Percentiles rank a stretch among this genome's conserved stretches.
Evolutionary conservation across 2,329 filamentous ascomycete genomes (phyloP).

Genomic region (Sporothrix brunneoviolacea): DNA sequence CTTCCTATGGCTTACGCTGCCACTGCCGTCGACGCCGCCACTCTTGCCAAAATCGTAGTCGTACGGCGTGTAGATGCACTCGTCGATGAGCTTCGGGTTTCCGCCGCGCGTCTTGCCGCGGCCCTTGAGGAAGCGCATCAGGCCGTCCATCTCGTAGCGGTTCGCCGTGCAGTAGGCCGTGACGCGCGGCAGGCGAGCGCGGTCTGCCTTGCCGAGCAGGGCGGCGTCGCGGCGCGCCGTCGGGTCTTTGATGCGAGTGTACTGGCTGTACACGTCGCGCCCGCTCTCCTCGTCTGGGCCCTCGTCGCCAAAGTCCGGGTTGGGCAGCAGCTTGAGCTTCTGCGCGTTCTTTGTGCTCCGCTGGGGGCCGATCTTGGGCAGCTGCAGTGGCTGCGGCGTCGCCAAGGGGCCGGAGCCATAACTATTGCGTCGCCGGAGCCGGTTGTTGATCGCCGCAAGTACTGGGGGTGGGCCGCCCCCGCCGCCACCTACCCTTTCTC

Average conservation of each 20-base stretch:
- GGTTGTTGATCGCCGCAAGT: constrained; percentile 78
- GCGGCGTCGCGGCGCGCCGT: constrained; percentile 89
- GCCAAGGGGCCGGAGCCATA: constrained; percentile 43
- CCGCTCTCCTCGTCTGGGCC: constrained; percentile 81
- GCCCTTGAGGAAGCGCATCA: constrained; percentile 88
- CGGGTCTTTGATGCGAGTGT: constrained; percentile 94
- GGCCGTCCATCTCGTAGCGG: constrained; percentile 79
- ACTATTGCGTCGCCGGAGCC: constrained; percentile 79
- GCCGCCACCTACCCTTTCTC: background rate
- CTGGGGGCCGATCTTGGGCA: constrained; percentile 82
- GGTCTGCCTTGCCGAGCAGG: constrained; percentile 84
- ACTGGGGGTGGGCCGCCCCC: constrained; percentile 45
- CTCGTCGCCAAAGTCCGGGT: constrained; percentile 75
- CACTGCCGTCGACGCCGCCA: constrained; percentile 30
- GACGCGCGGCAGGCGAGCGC: constrained; percentile 78
- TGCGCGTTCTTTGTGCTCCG: constrained; percentile 91
- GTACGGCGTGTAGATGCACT: constrained; percentile 96
- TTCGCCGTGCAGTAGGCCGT: constrained; percentile 96
- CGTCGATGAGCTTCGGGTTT: constrained; percentile 87
- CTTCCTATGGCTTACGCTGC: constrained; percentile 11
- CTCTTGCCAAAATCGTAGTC: constrained; percentile 47
- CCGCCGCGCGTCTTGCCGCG: constrained; percentile 69
- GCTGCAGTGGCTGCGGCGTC: constrained; percentile 19
- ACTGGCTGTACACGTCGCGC: constrained; percentile 94
- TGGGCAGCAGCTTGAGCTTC: constrained; percentile 94